Evolutionary conservation across 139 green algal species (phyloP).

Genomic region (Asterochloris sp.): DNA sequence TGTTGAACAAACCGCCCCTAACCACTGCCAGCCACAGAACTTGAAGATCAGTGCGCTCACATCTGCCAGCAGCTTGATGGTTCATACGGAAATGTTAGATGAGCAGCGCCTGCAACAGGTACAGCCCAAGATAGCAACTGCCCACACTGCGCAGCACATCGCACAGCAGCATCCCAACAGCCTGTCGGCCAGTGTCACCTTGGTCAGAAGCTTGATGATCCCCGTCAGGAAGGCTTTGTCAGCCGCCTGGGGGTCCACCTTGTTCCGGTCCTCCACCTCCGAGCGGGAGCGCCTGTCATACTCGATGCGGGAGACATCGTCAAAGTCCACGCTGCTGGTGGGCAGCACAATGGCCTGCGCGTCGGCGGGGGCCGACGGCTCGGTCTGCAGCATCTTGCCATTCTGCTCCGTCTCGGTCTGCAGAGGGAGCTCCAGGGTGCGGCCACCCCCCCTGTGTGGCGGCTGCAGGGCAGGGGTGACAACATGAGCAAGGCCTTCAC

Average conservation of each 20-base stretch:
- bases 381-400: not conserved
- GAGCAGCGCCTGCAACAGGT: too few species aligned
- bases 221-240: slow-evolving; percentile 14
- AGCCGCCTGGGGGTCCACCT: slow-evolving; percentile 7
- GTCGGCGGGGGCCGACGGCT: not conserved
- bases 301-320: slow-evolving; percentile 18
- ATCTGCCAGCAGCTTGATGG: too few species aligned
- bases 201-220: slow-evolving; percentile 8
- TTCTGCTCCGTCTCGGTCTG: not conserved
- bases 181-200: not conserved
- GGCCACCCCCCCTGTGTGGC: not conserved
- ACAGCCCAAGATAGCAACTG: too few species aligned
- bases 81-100: too few species aligned
- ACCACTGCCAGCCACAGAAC: too few species aligned
- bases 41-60: too few species aligned
- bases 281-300: slow-evolving; percentile 8
- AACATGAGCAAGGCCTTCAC: not conserved
- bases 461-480: not conserved
- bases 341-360: not conserved
- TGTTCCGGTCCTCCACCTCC: not conserved
- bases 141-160: too few species aligned
- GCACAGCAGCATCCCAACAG: too few species aligned
- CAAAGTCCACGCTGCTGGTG: slow-evolving; percentile 4
- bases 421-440: not conserved
- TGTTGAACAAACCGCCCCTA: too few species aligned